phyloP scores from a whole-genome alignment of 352 stramenopile genomes.

The Pythium myriotylum region DNA sequence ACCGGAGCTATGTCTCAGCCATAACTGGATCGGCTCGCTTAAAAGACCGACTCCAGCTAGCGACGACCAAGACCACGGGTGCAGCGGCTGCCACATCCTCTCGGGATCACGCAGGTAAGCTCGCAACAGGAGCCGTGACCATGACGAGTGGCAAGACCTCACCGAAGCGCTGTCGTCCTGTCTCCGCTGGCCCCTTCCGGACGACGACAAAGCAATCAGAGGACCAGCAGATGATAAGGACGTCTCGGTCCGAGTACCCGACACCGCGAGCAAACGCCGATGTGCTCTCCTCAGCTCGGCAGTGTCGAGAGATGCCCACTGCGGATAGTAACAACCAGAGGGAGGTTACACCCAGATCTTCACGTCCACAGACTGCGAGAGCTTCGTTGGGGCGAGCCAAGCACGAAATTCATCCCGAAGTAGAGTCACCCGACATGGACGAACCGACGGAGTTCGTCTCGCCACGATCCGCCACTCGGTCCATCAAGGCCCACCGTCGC shows the following conservation, averaged over 20 bases:
- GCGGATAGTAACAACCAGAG: slow-evolving; percentile 4
- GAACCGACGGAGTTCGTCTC: not conserved
- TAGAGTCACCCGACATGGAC: not conserved
- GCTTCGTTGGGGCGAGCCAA: not conserved
- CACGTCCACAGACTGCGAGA: no score
- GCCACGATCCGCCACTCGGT: not conserved
- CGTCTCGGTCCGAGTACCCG: slow-evolving; percentile 54
- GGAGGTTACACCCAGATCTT: not conserved
- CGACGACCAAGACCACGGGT: slow-evolving; percentile 1
- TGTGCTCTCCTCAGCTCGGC: no score
- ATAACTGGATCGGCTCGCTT: slow-evolving; percentile 61
- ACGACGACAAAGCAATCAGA: slow-evolving; percentile 34
- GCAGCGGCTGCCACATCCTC: not conserved
- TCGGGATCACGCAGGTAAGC: no score
- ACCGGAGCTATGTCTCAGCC: slow-evolving; percentile 70
- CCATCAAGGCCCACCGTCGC: slow-evolving; percentile 25
- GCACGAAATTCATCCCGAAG: not conserved
- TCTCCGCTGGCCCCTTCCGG: slow-evolving; percentile 60
- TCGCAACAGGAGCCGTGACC: not conserved
- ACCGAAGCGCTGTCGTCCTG: slow-evolving; percentile 62
- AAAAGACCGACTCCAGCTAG: slow-evolving; percentile 41
- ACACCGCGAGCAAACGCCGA: no score
- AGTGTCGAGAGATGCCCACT: not conserved
- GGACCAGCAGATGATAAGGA: slow-evolving; percentile 48
- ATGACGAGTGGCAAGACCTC: slow-evolving; percentile 48